Evolutionary conservation across 2,329 filamentous ascomycete genomes (phyloP).

Genomic region (Calonectria multiphialidica): DNA sequence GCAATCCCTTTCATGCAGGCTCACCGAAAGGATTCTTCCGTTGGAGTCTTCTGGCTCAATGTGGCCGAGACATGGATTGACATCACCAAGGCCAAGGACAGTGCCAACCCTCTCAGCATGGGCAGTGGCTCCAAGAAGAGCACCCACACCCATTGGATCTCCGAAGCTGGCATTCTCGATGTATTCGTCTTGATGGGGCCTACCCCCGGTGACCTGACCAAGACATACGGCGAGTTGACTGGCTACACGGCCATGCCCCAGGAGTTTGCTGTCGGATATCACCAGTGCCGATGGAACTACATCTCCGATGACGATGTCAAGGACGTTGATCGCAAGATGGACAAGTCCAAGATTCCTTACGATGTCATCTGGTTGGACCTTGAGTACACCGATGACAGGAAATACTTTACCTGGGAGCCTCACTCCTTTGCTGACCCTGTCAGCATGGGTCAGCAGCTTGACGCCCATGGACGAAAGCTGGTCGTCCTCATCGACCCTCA

Average conservation of each 20-base stretch:
- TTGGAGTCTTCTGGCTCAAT: slow-evolving; percentile 98
- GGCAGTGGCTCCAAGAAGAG: slow-evolving; percentile 76
- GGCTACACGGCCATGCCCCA: slow-evolving; percentile 93
- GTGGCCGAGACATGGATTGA: slow-evolving; percentile 98
- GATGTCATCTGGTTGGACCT: slow-evolving; percentile 99
- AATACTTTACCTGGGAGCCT: slow-evolving; percentile 98
- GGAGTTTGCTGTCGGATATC: slow-evolving; percentile 92
- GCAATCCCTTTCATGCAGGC: slow-evolving; percentile 98
- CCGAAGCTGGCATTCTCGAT: slow-evolving; percentile 89
- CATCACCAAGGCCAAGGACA: slow-evolving; percentile 82
- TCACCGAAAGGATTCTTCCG: slow-evolving; percentile 91
- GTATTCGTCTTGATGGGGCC: slow-evolving; percentile 96
- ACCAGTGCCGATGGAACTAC: slow-evolving; percentile 99
- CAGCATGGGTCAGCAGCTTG: slow-evolving; percentile 89
- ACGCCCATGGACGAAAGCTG: slow-evolving; percentile 87
- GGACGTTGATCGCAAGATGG: slow-evolving; percentile 96
- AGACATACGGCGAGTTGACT: slow-evolving; percentile 88
- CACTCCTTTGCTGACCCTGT: slow-evolving; percentile 89
- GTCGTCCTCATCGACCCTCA: slow-evolving; percentile 97
- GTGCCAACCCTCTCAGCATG: slow-evolving; percentile 81
- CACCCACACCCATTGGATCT: slow-evolving; percentile 97
- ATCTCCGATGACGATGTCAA: slow-evolving; percentile 96
- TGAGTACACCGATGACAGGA: slow-evolving; percentile 96
- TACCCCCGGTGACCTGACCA: slow-evolving; percentile 83
- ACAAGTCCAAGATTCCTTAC: slow-evolving; percentile 95